phyloP scores from a whole-genome alignment of 2,329 filamentous ascomycete genomes.

The Trichophyton benhamiae region DNA sequence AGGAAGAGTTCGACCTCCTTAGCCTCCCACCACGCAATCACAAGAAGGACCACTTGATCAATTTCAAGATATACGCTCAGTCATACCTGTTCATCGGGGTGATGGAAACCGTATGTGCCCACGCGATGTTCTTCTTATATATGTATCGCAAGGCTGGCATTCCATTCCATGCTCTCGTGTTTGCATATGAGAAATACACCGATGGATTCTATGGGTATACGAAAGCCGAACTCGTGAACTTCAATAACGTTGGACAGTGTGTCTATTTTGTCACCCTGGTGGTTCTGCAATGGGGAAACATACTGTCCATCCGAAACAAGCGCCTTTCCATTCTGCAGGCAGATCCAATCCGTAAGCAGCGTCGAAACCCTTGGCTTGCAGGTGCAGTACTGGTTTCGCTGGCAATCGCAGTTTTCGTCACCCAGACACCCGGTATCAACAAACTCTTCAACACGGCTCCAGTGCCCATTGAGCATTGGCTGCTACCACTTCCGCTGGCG shows the following conservation, averaged over 20 bases:
- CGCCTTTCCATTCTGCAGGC: conserved; percentile 58
- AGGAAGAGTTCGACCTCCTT: conserved; percentile 63
- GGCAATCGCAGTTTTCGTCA: conserved; percentile 41
- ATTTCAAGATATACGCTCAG: conserved; percentile 60
- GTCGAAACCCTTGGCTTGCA: conserved; percentile 57
- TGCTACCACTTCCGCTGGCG: conserved; percentile 62
- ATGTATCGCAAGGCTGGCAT: conserved; percentile 46
- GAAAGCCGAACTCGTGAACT: conserved; percentile 41
- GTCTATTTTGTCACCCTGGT: conserved; percentile 74
- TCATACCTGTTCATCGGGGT: conserved; percentile 61
- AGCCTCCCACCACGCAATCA: conserved; percentile 55
- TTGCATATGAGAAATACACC: conserved; percentile 48
- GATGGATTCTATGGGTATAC: conserved; percentile 41
- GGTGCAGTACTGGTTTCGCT: conserved; percentile 59
- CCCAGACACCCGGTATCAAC: conserved; percentile 56
- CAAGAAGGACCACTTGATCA: conserved; percentile 58
- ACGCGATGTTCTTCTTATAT: conserved; percentile 57
- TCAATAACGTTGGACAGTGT: conserved; percentile 54
- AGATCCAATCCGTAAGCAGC: conserved; percentile 51
- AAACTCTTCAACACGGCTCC: conserved; percentile 46
- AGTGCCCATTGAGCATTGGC: conserved; percentile 63
- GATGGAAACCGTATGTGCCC: conserved; percentile 47
- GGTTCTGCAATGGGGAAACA: conserved; percentile 61
- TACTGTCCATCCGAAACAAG: conserved; percentile 56
- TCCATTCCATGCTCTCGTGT: conserved; percentile 53